Evolutionary conservation across 345 rosid genomes (phyloP).

Genomic region (Syzygium aromaticum): DNA sequence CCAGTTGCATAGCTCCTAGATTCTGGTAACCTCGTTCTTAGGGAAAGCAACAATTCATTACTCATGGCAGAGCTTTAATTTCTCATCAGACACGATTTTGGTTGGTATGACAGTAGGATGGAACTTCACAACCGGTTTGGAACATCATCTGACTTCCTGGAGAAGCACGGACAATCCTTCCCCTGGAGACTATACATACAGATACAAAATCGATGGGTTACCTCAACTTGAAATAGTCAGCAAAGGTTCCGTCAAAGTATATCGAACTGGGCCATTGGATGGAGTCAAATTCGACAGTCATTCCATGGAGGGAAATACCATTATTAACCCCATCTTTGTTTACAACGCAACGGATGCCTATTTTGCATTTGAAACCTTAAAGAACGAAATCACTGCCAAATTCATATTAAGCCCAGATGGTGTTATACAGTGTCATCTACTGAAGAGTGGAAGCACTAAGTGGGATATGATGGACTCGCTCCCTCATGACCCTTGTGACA

Average conservation of each 20-base stretch:
- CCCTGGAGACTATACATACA: constrained; percentile 7
- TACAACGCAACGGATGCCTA: constrained; percentile 1
- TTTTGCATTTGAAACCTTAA: background rate
- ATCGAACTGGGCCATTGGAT: constrained; percentile 25
- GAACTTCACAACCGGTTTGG: background rate
- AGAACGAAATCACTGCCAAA: background rate
- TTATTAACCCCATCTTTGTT: background rate
- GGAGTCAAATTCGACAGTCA: constrained; percentile 11
- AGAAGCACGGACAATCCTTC: constrained; percentile 12
- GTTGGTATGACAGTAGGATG: constrained; percentile 16
- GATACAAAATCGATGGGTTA: constrained; percentile 1
- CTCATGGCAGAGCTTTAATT: constrained; percentile 28
- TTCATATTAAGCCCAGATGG: background rate
- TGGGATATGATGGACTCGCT: background rate
- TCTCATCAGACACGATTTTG: constrained; percentile 19
- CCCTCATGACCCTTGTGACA: background rate
- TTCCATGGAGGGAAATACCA: too few species aligned
- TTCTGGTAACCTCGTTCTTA: constrained; percentile 20
- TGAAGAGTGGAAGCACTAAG: background rate
- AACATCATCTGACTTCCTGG: constrained; percentile 17
- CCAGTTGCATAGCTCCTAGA: constrained; percentile 19
- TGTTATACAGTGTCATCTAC: background rate
- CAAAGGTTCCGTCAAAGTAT: background rate
- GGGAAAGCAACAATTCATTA: background rate
- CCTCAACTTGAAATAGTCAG: constrained; percentile 9